These are phyloP conservation scores for Schizophyllum amplum DNA, from an alignment of 1,284 basidiomycete genomes.

Conservation along the genomic window DNA sequence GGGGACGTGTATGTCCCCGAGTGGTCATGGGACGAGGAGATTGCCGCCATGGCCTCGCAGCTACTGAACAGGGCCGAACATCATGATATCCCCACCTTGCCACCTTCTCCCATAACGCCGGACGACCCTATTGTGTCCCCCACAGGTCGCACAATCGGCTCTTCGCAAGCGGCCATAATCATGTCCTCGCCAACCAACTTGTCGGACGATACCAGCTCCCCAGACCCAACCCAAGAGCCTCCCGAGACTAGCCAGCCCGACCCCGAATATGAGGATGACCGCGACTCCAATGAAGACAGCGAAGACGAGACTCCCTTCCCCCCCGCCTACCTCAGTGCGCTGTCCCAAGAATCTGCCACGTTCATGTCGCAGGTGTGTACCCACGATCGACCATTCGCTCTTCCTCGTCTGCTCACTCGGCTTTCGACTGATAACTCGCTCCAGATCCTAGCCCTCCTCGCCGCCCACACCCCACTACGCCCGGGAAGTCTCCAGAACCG, in stretches of 20 bases:
- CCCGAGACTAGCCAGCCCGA: no score
- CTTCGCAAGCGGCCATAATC: no score
- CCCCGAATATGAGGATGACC: constrained; percentile 18
- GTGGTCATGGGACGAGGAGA: constrained; percentile 54
- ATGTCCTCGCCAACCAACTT: no score
- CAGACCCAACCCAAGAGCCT: no score
- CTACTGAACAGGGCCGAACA: no score
- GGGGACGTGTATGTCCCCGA: constrained; percentile 51
- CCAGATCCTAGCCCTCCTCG: constrained; percentile 32
- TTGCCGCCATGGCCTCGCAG: constrained; percentile 32
- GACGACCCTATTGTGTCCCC: no score
- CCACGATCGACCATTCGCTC: not conserved
- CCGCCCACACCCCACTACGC: constrained; percentile 35
- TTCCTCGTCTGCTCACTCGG: no score
- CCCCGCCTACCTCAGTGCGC: constrained; percentile 23
- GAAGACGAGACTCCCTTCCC: constrained; percentile 21
- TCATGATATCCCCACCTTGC: no score
- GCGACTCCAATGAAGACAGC: constrained; percentile 26
- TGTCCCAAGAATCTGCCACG: constrained; percentile 22
- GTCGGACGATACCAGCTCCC: no score
- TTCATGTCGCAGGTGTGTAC: constrained; percentile 30
- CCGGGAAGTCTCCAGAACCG: constrained; percentile 44
- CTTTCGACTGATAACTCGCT: no score
- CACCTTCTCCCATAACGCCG: no score
- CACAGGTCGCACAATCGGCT: no score